Conservation (phyloP, 164 flowering plant genomes). For the Saururus chinensis region DNA sequence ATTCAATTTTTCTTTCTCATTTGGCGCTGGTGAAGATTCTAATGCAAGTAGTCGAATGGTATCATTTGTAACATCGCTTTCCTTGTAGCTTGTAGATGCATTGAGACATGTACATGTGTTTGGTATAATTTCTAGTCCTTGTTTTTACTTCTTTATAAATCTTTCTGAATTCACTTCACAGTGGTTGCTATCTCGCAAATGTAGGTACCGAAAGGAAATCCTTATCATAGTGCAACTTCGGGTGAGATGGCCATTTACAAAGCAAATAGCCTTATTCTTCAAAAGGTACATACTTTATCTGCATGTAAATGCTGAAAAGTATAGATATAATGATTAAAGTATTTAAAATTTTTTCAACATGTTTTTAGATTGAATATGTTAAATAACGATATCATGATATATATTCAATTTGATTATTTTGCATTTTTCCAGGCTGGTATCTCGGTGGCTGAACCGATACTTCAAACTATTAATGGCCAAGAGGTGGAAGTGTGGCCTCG, state of each 20-base stretch:
- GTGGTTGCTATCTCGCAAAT: constrained; percentile 4
- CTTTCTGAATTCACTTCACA: background rate
- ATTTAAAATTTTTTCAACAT: too few relatives aligned
- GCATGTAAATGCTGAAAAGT: background rate
- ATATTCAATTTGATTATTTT: too few relatives aligned
- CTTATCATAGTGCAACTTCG: constrained; percentile 97
- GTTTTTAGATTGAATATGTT: too few relatives aligned
- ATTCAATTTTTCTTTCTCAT: too few relatives aligned
- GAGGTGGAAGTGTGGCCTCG: constrained; percentile 97
- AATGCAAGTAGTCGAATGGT: too few relatives aligned
- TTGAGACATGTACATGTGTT: too few relatives aligned
- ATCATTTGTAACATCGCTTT: too few relatives aligned
- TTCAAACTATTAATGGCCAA: constrained; percentile 72
- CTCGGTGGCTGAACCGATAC: constrained; percentile 55
- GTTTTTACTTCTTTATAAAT: background rate
- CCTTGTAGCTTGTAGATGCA: too few relatives aligned
- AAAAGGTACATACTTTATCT: constrained; percentile 38
- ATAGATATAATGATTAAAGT: too few relatives aligned
- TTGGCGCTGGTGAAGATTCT: too few relatives aligned
- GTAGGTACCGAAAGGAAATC: constrained; percentile 96
- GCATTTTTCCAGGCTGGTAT: constrained; percentile 27
- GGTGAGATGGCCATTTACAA: constrained; percentile 91
- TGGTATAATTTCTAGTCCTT: too few relatives aligned
- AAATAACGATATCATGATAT: too few relatives aligned
- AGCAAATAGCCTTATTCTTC: constrained; percentile 76